Evolutionary conservation across 306 rosid genomes (phyloP), one percentile per base, ranked within the genome.

Genomic region (Gleditsia sinensis): DNA sequence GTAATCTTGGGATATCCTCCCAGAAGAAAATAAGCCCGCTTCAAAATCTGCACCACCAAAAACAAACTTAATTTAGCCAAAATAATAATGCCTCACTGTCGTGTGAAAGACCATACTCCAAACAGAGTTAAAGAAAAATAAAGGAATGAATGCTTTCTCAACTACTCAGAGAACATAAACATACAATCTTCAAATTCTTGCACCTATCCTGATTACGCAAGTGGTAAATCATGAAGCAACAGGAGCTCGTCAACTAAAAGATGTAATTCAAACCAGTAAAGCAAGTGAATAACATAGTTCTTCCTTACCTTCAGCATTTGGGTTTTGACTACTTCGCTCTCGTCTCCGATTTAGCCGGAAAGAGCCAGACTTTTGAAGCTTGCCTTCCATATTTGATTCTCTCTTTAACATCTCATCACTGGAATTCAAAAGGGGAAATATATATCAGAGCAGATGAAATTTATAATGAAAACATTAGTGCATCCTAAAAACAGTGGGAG

Each of bases 1-100:
- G 79, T 85, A 82, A 84, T 92, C 97, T 30, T 86, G 87, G 54
- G 86, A 72, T 42, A 79, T 61, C 85, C 82, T 90, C 84, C 81
- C 95, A 2, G 83, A 68, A 48, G 82, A 76, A 79, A 81, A 59
- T 1, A 82, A 25, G 39, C 85, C 87, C 66, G 20, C 89, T 81
- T 91, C 97, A 75, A 82, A 79, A 85, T 91, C 96, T 93, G 86
- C 84, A 82, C 76, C 62, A 80, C 53, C 83, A 77, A 13, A 65
- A 67, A 54, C 72, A 75, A 43, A 63, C 48, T 54, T 27, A 65
- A 75, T 37, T 62, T 69, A 57, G 46, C 63, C 16, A 62, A 78
- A 58, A 20, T n/a, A 63, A 4, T 49, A 57, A 36, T 14, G 72
- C 67, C 49, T 17, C 62, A 60, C 67, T 16, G 60, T 45, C 45